phyloP scores from a whole-genome alignment of 2,329 filamentous ascomycete genomes.

The Elsinoe necatrix region DNA sequence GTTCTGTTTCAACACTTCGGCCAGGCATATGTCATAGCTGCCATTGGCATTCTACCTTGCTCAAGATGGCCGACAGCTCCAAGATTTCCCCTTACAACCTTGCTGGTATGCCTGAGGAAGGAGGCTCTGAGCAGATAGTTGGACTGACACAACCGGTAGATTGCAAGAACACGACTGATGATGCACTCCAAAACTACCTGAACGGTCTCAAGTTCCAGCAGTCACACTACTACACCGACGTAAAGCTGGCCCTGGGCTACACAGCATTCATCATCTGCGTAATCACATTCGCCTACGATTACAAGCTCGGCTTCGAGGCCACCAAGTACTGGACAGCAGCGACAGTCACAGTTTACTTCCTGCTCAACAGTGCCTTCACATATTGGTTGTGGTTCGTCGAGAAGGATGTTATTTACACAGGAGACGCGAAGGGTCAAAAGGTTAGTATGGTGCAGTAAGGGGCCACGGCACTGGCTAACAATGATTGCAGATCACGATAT shows the following conservation, averaged over 20 bases:
- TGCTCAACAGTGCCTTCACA: slow-evolving; percentile 69
- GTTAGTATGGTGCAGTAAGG: slow-evolving; percentile 34
- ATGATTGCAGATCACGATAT: slow-evolving; percentile 58
- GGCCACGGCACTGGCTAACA: neutral
- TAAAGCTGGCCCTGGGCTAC: slow-evolving; percentile 78
- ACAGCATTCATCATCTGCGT: slow-evolving; percentile 69
- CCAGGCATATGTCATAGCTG: too few species aligned
- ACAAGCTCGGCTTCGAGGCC: slow-evolving; percentile 76
- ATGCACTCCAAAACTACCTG: slow-evolving; percentile 88
- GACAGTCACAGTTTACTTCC: slow-evolving; percentile 70
- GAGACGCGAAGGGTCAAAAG: slow-evolving; percentile 59
- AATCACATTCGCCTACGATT: slow-evolving; percentile 84
- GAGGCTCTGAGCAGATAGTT: neutral
- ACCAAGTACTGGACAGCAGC: slow-evolving; percentile 74
- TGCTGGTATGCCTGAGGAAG: slow-evolving; percentile 14
- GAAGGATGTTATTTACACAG: slow-evolving; percentile 72
- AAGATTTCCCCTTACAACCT: slow-evolving; percentile 30
- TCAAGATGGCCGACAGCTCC: slow-evolving; percentile 21
- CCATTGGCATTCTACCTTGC: neutral
- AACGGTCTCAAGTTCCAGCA: slow-evolving; percentile 79
- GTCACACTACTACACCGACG: slow-evolving; percentile 69
- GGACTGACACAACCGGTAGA: slow-evolving; percentile 47
- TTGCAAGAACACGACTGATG: slow-evolving; percentile 93
- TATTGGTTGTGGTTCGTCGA: slow-evolving; percentile 82
- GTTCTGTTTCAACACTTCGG: neutral